Base-by-base conservation (phyloP, 371 early-diverging fungal species). In the Mortierella sp. region DNA sequence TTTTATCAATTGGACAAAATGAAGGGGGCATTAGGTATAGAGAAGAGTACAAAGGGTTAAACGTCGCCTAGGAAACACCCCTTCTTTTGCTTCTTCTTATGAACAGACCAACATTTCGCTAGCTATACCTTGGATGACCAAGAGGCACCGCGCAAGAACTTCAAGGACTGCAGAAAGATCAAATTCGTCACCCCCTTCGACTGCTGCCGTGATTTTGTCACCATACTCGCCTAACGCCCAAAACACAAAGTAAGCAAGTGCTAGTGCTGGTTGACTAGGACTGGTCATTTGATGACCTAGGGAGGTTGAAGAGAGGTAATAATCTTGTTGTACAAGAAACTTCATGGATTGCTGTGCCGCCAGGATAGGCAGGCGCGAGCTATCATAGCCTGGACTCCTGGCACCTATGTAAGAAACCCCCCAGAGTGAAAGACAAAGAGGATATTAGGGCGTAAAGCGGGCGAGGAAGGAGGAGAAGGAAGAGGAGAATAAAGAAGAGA, bases 141-240 rank as follows among this genome's bases (percentile, higher is more conserved):
- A 48, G 26, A 86, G 76, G 38, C 86, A 82, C 5, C 82, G 76
- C 1, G 73, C 74, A 19, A 86, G 82, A 3, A 68, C 60, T 21
- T 77, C 78, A 42, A 80, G 21, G 28, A 82, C 60, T 0, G 78
- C 70, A 7, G 73, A 21, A 19, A 80, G 21, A 13, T 38, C 38
- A 65, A 21, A 65, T 34, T 34, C 68, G 7, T 38, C 68, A 2
- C 24, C 19, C 24, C 38, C 68, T 38, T 24, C 38, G 45, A 16
- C 76, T 78, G 1, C 76, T 72, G 2, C 42, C 5, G 42, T 38
- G 0, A 77, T 55, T 34, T 72, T 77, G 2, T 82, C 75, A 19
- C 80, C 86, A 60, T 82, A 86, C 34, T 80, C 86, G 13, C 86
- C 86, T 14, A 86, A 73, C 3, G 78, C 34, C 86, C 86, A 86